Conservation (phyloP, 345 rosid species). For the Syzygium jambos region DNA sequence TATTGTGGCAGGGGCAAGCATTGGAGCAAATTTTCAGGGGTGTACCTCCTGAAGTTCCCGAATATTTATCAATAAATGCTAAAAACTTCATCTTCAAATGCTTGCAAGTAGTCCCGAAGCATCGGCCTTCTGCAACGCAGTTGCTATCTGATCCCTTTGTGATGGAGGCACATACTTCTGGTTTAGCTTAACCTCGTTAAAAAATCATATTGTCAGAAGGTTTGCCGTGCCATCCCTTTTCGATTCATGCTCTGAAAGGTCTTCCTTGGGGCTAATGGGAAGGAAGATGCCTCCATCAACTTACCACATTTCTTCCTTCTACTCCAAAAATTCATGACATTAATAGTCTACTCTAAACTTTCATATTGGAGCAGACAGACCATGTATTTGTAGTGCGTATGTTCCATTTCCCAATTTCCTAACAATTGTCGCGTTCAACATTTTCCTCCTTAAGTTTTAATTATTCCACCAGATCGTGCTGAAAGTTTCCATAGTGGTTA, state of each 20-base stretch:
- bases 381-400: background rate
- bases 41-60: background rate
- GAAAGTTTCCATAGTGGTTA: background rate
- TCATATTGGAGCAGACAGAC: background rate
- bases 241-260: fast-evolving
- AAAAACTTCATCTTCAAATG: conserved; percentile 4
- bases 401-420: background rate
- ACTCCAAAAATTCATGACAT: background rate
- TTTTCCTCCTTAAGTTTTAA: background rate
- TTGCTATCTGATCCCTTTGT: conserved; percentile 8
- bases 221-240: background rate
- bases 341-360: background rate
- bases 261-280: too few relatives aligned
- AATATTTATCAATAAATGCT: background rate
- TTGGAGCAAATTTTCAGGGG: conserved; percentile 1
- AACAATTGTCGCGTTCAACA: background rate
- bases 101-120: conserved; percentile 3
- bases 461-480: background rate
- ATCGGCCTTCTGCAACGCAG: background rate
- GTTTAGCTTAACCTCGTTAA: background rate
- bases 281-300: background rate
- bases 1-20: conserved; percentile 1
- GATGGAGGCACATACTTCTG: background rate
- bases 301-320: background rate
- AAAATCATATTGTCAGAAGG: background rate